These are phyloP conservation scores for Vaccinium darrowii DNA, from an alignment of 148 eudicot genomes.

Conservation along the genomic window DNA sequence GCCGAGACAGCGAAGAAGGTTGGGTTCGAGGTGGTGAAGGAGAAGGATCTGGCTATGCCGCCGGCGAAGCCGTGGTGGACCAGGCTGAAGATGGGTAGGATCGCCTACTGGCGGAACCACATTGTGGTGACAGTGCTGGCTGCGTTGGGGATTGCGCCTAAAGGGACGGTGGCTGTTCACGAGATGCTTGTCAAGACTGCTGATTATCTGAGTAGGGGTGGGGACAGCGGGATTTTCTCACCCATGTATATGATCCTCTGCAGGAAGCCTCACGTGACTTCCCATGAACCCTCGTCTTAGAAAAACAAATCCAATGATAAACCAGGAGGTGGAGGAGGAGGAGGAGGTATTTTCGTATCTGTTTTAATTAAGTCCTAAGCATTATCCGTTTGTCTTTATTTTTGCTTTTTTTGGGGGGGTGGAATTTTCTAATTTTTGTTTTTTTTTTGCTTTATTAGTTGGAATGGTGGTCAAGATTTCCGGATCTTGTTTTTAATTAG, in stretches of 20 bases:
- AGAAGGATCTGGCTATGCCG: slow-evolving; percentile 43
- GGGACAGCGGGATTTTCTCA: slow-evolving; percentile 46
- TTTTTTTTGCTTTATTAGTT: not conserved
- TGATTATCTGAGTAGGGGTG: slow-evolving; percentile 42
- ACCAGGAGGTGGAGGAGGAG: no score
- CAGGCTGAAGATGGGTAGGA: slow-evolving; percentile 51
- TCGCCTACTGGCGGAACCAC: slow-evolving; percentile 56
- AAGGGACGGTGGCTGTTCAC: slow-evolving; percentile 58
- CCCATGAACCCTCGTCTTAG: not conserved
- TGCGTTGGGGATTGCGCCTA: slow-evolving; percentile 45
- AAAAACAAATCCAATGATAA: not conserved
- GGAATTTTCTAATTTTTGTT: not conserved
- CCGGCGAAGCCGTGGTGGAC: slow-evolving; percentile 58
- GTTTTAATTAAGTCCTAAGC: not conserved
- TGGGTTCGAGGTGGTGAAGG: slow-evolving; percentile 44
- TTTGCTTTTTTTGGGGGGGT: not conserved
- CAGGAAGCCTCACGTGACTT: slow-evolving; percentile 38
- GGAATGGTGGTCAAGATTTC: not conserved
- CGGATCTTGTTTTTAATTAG: not conserved
- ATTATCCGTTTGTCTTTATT: not conserved
- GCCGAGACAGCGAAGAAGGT: slow-evolving; percentile 38
- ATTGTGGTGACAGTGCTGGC: slow-evolving; percentile 36
- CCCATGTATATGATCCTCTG: slow-evolving; percentile 65
- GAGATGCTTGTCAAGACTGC: slow-evolving; percentile 57
- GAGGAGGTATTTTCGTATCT: not conserved